Evolutionary conservation across 2,329 filamentous ascomycete species (phyloP).

Genomic region (Orbilia javanica): DNA sequence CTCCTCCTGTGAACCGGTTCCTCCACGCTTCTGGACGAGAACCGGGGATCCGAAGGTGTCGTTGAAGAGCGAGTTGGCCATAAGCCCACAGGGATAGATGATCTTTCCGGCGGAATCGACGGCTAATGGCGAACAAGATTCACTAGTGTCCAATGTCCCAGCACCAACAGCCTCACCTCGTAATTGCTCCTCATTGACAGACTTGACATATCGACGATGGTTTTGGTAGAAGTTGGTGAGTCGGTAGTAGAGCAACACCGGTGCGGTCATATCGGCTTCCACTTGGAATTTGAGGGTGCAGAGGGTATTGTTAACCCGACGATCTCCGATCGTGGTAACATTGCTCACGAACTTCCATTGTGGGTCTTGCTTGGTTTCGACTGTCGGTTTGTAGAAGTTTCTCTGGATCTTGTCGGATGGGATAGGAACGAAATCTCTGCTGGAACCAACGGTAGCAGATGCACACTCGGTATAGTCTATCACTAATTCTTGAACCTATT

Average conservation of each 20-base stretch:
- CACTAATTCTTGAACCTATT: conserved; percentile 87
- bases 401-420: conserved; percentile 72
- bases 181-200: conserved; percentile 84
- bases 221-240: conserved; percentile 99
- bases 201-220: conserved; percentile 94
- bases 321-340: conserved; percentile 61
- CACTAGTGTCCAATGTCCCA: conserved; percentile 72
- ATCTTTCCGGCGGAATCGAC: conserved; percentile 81
- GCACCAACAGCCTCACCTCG: conserved; percentile 72
- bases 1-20: conserved; percentile 63
- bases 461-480: conserved; percentile 90
- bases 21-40: conserved; percentile 67
- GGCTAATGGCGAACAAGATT: conserved; percentile 60
- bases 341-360: conserved; percentile 54
- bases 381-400: conserved; percentile 74
- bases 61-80: conserved; percentile 97
- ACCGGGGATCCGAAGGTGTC: conserved; percentile 82
- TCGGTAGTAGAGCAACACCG: conserved; percentile 93
- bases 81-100: conserved; percentile 90
- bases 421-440: conserved; percentile 68
- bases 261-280: conserved; percentile 81
- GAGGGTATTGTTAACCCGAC: conserved; percentile 65
- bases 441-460: conserved; percentile 67
- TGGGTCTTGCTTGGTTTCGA: conserved; percentile 52
- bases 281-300: conserved; percentile 85